These are phyloP conservation scores for Alternaria atra DNA, from an alignment of 2,329 filamentous ascomycete genomes.

Conservation along the genomic window DNA sequence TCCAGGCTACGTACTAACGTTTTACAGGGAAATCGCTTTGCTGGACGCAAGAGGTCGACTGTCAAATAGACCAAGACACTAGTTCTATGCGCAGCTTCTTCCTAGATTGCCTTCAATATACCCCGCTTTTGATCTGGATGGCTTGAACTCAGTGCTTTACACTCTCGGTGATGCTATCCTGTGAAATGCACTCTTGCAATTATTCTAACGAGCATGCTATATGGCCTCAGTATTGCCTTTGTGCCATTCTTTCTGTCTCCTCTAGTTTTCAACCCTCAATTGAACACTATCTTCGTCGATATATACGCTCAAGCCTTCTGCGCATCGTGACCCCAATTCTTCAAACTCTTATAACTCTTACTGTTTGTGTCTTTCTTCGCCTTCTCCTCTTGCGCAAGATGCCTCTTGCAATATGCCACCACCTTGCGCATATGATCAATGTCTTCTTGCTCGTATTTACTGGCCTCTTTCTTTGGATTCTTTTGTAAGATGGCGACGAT, in stretches of 20 bases:
- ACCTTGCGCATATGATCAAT: constrained; percentile 70
- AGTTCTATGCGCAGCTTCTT: neutral
- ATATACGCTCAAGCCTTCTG: constrained; percentile 31
- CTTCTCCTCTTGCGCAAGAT: constrained; percentile 70
- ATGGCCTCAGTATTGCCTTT: neutral
- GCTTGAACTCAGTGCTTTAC: neutral
- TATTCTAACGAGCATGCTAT: neutral
- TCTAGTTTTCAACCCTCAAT: neutral
- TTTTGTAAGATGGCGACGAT: constrained; percentile 70
- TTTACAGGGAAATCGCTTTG: constrained; percentile 1
- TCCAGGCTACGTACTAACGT: neutral
- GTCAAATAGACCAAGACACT: constrained; percentile 3
- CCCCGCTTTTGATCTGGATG: neutral
- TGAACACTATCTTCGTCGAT: neutral
- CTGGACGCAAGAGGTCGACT: neutral
- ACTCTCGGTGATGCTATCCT: neutral
- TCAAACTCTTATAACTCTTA: constrained; percentile 60
- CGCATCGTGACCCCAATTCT: constrained; percentile 50
- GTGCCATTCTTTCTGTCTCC: neutral
- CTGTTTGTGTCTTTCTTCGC: constrained; percentile 65
- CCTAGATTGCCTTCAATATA: neutral
- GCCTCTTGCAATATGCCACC: constrained; percentile 71
- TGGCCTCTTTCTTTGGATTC: constrained; percentile 66
- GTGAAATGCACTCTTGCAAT: neutral
- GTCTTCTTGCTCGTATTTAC: constrained; percentile 66